These are phyloP conservation scores for Tetradesmus lagerheimii DNA, from an alignment of 139 green algal species.

Conservation along the genomic window DNA sequence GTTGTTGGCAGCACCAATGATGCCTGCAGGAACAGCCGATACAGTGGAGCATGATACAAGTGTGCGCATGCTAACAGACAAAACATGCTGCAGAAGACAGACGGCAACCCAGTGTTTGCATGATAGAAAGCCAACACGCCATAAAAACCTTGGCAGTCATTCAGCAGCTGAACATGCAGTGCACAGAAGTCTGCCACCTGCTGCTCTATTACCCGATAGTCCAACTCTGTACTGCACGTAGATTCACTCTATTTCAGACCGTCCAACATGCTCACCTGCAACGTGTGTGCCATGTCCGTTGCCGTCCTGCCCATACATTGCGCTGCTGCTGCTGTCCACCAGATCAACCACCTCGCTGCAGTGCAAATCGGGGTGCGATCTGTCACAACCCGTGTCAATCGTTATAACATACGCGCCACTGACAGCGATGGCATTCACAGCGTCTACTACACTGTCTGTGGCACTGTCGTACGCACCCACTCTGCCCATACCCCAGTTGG, in stretches of 20 bases:
- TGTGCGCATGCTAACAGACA: neutral
- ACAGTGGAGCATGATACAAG: neutral
- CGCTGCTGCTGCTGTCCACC: neutral
- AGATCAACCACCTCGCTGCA: neutral
- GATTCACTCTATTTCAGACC: no score
- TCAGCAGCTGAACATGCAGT: no score
- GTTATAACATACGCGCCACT: neutral
- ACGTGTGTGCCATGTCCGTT: conserved; percentile 2
- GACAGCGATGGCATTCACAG: neutral
- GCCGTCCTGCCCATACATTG: neutral
- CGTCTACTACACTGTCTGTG: neutral
- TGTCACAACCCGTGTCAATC: neutral
- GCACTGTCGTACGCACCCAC: neutral
- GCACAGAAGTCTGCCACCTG: no score
- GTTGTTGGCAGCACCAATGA: neutral
- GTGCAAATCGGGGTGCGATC: neutral
- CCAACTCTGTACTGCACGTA: no score
- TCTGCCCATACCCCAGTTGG: neutral
- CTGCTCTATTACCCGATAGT: no score
- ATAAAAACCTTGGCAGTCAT: no score
- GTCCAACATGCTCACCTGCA: neutral
- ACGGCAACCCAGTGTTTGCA: no score
- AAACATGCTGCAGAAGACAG: neutral
- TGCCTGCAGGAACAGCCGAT: neutral
- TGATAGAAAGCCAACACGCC: no score